Evolutionary conservation across 345 rosid species (phyloP).

Genomic region (Gossypium australe): DNA sequence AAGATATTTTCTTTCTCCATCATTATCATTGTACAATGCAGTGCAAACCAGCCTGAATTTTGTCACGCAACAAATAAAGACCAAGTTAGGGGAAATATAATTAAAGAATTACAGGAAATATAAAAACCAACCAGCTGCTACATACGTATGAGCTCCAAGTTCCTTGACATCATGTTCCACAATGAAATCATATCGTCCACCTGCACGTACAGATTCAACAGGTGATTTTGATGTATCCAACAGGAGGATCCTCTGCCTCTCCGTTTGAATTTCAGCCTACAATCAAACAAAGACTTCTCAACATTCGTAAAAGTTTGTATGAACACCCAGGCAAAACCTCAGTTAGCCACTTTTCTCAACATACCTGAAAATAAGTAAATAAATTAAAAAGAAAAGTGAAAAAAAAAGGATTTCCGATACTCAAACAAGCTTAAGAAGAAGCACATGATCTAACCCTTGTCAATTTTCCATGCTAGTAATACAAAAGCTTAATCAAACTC

Average conservation of each 20-base stretch:
- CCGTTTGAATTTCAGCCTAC: constrained; percentile 97
- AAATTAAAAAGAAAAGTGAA: not conserved
- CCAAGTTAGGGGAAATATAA: not conserved
- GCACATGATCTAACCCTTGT: not conserved
- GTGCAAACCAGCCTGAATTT: constrained; percentile 81
- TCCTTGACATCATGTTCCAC: constrained; percentile 98
- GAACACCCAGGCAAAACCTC: not conserved
- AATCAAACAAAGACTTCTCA: constrained; percentile 1
- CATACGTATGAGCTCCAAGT: constrained; percentile 97
- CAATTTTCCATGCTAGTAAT: not conserved
- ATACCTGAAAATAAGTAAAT: not conserved
- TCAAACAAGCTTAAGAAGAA: not conserved
- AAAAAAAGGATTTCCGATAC: not conserved
- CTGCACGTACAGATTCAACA: constrained; percentile 78
- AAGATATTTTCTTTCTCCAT: constrained; percentile 86
- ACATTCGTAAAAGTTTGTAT: not conserved
- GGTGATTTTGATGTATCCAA: constrained; percentile 84
- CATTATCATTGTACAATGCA: constrained; percentile 77
- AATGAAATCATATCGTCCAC: constrained; percentile 91
- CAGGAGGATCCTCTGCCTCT: constrained; percentile 82
- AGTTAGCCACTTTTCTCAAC: not conserved
- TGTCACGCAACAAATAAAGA: not conserved
- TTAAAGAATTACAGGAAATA: not conserved
- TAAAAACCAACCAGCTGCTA: not conserved
- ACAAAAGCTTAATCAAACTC: constrained; percentile 2